Evolutionary conservation across 768 basidiomycete genomes (phyloP).

Genomic region (Tricholoma sp.): DNA sequence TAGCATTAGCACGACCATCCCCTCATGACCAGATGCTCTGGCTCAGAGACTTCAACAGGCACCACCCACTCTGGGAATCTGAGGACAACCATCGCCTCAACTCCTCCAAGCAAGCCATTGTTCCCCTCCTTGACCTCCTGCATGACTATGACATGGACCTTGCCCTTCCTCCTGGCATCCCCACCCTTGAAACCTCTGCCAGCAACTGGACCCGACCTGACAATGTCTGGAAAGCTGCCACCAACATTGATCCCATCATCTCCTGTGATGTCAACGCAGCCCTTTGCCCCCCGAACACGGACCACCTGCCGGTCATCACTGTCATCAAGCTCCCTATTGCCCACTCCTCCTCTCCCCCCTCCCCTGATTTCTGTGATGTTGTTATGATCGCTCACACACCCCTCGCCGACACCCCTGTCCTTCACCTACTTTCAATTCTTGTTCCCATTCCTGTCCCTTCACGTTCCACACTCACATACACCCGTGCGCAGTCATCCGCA

Average conservation of each 20-base stretch:
- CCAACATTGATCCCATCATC: slow-evolving; percentile 5
- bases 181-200: not conserved
- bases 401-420: too few species aligned
- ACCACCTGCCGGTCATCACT: slow-evolving; percentile 30
- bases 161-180: too few species aligned
- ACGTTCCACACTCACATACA: too few species aligned
- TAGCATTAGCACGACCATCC: too few species aligned
- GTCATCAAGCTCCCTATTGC: slow-evolving; percentile 14
- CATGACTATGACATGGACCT: not conserved
- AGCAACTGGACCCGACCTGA: not conserved
- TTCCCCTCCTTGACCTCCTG: not conserved
- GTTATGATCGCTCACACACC: too few species aligned
- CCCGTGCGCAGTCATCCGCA: too few species aligned
- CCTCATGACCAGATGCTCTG: too few species aligned
- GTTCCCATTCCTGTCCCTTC: too few species aligned
- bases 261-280: slow-evolving; percentile 17
- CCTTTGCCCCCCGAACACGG: slow-evolving; percentile 14
- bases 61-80: not conserved
- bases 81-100: not conserved
- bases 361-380: slow-evolving; percentile 16
- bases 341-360: not conserved
- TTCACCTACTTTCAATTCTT: too few species aligned
- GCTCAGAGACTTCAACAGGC: not conserved
- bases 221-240: not conserved
- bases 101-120: not conserved